phyloP scores from a whole-genome alignment of 495 filamentous ascomycete species.

The Hypoxylon trugodes region DNA sequence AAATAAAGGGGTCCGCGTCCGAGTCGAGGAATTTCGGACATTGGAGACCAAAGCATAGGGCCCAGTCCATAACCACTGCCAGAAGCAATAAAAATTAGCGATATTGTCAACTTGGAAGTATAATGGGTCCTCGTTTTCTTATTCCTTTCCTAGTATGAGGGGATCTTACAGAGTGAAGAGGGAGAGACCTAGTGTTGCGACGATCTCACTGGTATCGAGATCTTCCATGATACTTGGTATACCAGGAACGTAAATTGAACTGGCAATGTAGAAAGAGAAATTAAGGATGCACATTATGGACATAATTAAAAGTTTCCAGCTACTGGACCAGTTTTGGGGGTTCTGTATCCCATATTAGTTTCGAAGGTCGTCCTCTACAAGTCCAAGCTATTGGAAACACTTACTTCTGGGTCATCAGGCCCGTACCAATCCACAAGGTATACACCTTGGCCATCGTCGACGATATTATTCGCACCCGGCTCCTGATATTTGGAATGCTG shows the following conservation, averaged over 20 bases:
- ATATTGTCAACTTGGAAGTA: too few species aligned
- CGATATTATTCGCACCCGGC: not conserved
- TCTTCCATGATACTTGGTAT: slow-evolving; percentile 47
- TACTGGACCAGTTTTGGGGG: slow-evolving; percentile 38
- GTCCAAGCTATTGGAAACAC: not conserved
- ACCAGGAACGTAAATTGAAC: slow-evolving; percentile 55
- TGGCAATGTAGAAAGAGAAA: slow-evolving; percentile 42
- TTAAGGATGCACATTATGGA: slow-evolving; percentile 40
- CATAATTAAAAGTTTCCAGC: slow-evolving; percentile 23
- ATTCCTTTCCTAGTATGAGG: too few species aligned
- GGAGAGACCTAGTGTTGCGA: slow-evolving; percentile 58
- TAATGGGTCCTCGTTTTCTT: too few species aligned
- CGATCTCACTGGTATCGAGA: slow-evolving; percentile 52
- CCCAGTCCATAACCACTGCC: slow-evolving; percentile 42
- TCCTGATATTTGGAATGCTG: not conserved
- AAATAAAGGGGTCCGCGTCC: slow-evolving; percentile 40
- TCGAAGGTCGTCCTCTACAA: not conserved
- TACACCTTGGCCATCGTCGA: not conserved
- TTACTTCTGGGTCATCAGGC: slow-evolving; percentile 38
- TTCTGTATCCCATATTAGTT: slow-evolving; percentile 20
- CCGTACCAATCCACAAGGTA: slow-evolving; percentile 38
- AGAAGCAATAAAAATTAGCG: not conserved
- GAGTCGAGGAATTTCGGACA: slow-evolving; percentile 44
- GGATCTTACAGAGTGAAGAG: slow-evolving; percentile 57
- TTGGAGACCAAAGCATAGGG: slow-evolving; percentile 45